Evolutionary conservation across 1,139 yeast species (phyloP), one percentile per base, ranked within the genome.

Genomic region (Saccharomyces uvarum): DNA sequence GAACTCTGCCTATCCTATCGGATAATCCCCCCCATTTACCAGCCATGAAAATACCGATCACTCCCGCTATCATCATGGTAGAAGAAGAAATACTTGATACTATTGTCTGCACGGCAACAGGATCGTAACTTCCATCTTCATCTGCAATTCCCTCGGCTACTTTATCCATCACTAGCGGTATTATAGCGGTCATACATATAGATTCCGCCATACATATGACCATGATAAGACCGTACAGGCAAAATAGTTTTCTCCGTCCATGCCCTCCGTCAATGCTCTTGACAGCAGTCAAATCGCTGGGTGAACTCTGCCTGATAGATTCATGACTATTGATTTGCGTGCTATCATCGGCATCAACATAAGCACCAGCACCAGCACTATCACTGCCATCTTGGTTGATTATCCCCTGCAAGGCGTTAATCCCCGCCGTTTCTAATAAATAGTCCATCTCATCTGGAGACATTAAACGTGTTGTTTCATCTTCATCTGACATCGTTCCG

Each of bases 61-160:
- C 44, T 7, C 65, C 65, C 8, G 54, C 51, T 21, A 60, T 26
- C 11, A 59, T 33, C 56, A 59, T 31, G 5, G 49, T 46, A 11
- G 47, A 51, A 0, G 62, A 58, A 11, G 53, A 42, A 38, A 59
- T 58, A n/a, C 51, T 52, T 8, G 62, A 58, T 42, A 58, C 51
- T 4, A 57, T 53, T 42, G 38, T 51, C 47, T 72, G 75, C 0
- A 72, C 72, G 27, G 54, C 52, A 1, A 64, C 54, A 32, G 65
- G 66, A 51, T 67, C 67, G 56, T 75, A 73, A 4, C 47, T 50
- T 3, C 48, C 46, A 13, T 50, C 49, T 9, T 42, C 55, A 7
- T 19, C 32, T 41, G 49, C 47, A 16, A 59, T 51, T 9, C 61
- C 56, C 19, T 57, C 60, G 47, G 74, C 71, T 2, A 67, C 59